A percentile compares a stretch with the other conserved stretches of the same genome.
Evolutionary conservation across 257 asterid species (phyloP).

Genomic region (Eustoma russellianum): DNA sequence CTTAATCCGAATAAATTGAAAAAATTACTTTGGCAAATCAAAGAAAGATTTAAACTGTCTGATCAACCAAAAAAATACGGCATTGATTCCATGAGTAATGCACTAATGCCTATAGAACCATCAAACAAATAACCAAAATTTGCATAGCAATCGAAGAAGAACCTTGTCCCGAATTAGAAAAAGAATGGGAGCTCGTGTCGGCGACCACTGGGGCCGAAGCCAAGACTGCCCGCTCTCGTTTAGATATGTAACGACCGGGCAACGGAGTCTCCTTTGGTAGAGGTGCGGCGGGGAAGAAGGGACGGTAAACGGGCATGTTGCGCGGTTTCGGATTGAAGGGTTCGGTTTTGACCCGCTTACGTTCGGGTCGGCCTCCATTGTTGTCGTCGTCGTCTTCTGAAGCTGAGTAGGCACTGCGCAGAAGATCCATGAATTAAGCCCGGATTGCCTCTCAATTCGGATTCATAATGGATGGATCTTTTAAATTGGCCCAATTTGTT

Average conservation of each 20-base stretch:
- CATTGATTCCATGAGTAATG: too few relatives aligned
- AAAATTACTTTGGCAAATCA: too few relatives aligned
- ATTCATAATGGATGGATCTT: too few relatives aligned
- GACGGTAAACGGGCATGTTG: constrained; percentile 8
- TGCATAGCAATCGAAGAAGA: background rate
- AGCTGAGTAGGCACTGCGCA: too few relatives aligned
- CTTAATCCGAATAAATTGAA: too few relatives aligned
- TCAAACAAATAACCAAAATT: background rate
- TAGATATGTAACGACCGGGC: constrained; percentile 76
- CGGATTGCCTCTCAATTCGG: too few relatives aligned
- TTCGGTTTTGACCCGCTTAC: constrained; percentile 30
- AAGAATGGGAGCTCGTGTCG: constrained; percentile 9
- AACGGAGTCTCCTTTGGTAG: constrained; percentile 32
- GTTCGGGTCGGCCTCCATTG: constrained; percentile 15
- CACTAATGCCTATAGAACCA: too few relatives aligned
- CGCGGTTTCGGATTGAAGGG: background rate
- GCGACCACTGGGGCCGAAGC: constrained; percentile 17
- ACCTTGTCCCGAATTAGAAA: constrained; percentile 33
- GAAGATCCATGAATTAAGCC: constrained; percentile 43
- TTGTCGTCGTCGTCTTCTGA: constrained; percentile 30
- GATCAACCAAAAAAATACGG: too few relatives aligned
- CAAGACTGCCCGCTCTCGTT: constrained; percentile 61
- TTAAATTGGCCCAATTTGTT: too few relatives aligned
- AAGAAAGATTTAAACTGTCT: too few relatives aligned
- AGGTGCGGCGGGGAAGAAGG: constrained; percentile 5